Conservation (phyloP, 2,329 filamentous ascomycete genomes). For the Aspergillus puulaauensis region DNA sequence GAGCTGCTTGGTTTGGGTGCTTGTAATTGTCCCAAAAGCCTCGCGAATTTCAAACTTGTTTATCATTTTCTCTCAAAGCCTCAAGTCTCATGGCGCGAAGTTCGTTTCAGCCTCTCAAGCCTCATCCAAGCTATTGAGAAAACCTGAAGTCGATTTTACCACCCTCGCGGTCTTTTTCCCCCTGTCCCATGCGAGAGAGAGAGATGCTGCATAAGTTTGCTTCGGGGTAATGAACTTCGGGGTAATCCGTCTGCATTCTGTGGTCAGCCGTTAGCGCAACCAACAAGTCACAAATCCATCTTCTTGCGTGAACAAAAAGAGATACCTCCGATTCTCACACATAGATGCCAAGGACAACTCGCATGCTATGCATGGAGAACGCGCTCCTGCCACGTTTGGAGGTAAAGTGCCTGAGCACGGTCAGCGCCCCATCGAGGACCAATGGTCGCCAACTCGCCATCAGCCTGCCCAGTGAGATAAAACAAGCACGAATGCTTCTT, state of each 20-base stretch:
- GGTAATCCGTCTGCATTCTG: not conserved
- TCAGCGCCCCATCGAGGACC: not conserved
- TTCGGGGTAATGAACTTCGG: too few relatives aligned
- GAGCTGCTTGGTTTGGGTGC: not conserved
- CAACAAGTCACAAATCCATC: not conserved
- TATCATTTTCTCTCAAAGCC: not conserved
- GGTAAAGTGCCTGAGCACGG: not conserved
- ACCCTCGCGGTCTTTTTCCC: not conserved
- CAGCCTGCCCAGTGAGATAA: not conserved
- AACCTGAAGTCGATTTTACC: not conserved
- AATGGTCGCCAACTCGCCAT: not conserved
- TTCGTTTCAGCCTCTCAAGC: not conserved
- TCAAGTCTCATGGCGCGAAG: not conserved
- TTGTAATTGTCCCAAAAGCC: not conserved
- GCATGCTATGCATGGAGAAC: conserved; percentile 5
- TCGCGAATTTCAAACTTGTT: not conserved
- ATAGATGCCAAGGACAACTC: not conserved
- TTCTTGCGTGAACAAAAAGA: not conserved
- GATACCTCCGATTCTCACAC: not conserved
- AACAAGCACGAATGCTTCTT: not conserved
- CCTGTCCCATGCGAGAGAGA: not conserved
- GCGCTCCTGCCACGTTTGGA: not conserved
- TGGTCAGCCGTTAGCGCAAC: not conserved
- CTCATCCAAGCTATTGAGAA: not conserved
- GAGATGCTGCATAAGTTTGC: not conserved